Evolutionary conservation across 768 basidiomycete species (phyloP).

Genomic region (Brasilioporus rufonigricans): DNA sequence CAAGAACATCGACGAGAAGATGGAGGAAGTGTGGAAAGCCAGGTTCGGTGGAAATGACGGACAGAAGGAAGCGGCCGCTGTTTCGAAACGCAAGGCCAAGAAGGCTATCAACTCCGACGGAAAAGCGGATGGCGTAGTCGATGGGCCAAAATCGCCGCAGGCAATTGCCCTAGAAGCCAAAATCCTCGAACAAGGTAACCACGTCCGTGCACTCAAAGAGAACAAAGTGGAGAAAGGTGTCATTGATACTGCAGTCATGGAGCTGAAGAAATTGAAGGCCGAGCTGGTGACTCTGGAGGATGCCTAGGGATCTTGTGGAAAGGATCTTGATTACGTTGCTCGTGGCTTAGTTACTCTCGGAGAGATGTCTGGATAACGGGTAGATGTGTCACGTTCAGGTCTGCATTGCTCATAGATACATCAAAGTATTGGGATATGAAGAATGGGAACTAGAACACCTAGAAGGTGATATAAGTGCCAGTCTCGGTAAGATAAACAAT

Average conservation of each 20-base stretch:
- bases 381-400: too few species aligned
- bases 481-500: not conserved
- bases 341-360: too few species aligned
- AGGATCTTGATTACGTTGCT: not conserved
- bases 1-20: conserved; percentile 89
- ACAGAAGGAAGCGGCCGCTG: conserved; percentile 42
- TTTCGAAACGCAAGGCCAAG: conserved; percentile 50
- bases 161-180: conserved; percentile 69
- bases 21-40: conserved; percentile 76
- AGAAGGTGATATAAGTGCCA: not conserved
- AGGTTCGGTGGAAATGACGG: conserved; percentile 70
- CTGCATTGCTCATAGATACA: not conserved
- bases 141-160: conserved; percentile 69
- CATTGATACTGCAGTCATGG: conserved; percentile 48
- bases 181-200: conserved; percentile 71
- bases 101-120: conserved; percentile 50
- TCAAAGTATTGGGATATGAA: not conserved
- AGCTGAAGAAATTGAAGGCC: conserved; percentile 63
- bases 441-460: not conserved
- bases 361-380: not conserved
- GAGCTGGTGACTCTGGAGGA: conserved; percentile 38
- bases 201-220: conserved; percentile 68
- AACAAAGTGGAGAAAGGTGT: conserved; percentile 45
- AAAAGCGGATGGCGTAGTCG: conserved; percentile 39
- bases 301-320: conserved; percentile 4